Base-by-base conservation (phyloP, 1,284 basidiomycete genomes). In the Trichosporon sp. region DNA sequence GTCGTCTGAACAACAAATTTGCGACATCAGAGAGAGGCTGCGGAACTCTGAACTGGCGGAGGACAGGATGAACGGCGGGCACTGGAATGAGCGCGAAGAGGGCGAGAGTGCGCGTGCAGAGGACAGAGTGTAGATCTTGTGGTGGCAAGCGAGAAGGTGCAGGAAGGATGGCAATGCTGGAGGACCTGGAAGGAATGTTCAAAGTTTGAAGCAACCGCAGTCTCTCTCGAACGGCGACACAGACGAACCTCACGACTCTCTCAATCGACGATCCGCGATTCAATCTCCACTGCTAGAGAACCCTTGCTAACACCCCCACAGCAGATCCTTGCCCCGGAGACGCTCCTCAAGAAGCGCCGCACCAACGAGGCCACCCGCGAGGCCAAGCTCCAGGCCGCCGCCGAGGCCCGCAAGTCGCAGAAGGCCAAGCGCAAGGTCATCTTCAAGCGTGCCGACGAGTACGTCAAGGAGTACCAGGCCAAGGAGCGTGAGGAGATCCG, bases 401-500 rank as follows among this genome's bases (percentile, higher is more conserved):
- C 85, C 60, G 91, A 91, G 78, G 90, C 91, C 75, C 90, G 91
- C 81, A 98, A 97, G 91, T 61, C 59, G 62, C 77, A 97, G 95
- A 89, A 89, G 81, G 88, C 91, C 69, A 95, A 95, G 86, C 89
- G 96, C 83, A 91, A 90, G 83, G 89, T 97, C 81, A 89, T 98
- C 85, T 99, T 99, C 90, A 99, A 99, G 89, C 92, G 96, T 69
- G 95, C 96, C 61, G 96, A 99, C 84, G 84, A 90, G 72, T 98
- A 98, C 83, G 94, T 97, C 74, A 96, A 97, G 86, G 95, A 98
- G 84, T 98, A 98, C 83, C 83, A 90, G 66, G 72, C 85, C 67
- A 88, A 89, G 84, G 96, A 99, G 87, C 89, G 88, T 84, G 96
- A 99, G 85, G 93, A 97, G 85, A 88, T 99, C 81, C 90, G 93